Conservation (phyloP, 805 yeast species). For the Suhomyces xylopsoci region DNA sequence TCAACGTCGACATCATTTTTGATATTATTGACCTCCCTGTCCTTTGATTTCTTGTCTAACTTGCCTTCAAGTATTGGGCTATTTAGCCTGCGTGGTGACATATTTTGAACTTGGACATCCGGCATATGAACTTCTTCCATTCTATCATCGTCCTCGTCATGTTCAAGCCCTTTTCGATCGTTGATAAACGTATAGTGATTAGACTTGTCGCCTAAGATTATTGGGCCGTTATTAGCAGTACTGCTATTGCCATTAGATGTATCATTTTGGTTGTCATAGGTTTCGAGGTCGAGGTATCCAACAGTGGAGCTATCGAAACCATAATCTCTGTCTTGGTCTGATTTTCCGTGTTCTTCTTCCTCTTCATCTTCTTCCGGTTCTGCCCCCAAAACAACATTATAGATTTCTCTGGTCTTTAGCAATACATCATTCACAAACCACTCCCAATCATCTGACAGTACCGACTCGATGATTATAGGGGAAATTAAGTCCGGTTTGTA, state of each 20-base stretch:
- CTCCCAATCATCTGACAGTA: slow-evolving; percentile 44
- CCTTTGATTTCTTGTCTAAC: slow-evolving; percentile 13
- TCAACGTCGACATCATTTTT: not conserved
- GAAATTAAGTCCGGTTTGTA: slow-evolving; percentile 61
- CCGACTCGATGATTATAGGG: slow-evolving; percentile 22
- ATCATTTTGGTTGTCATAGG: slow-evolving; percentile 25
- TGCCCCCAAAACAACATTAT: slow-evolving; percentile 56
- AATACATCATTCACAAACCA: slow-evolving; percentile 49
- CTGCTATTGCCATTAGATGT: slow-evolving; percentile 10
- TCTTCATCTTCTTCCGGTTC: slow-evolving; percentile 15
- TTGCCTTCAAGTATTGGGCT: slow-evolving; percentile 3
- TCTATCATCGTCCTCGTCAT: slow-evolving; percentile 21
- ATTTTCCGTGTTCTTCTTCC: slow-evolving; percentile 4
- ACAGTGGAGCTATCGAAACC: slow-evolving; percentile 35
- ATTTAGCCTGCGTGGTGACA: slow-evolving; percentile 25
- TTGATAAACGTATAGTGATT: slow-evolving; percentile 33
- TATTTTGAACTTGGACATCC: slow-evolving; percentile 24
- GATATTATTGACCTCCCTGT: not conserved
- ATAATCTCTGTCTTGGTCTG: slow-evolving; percentile 12
- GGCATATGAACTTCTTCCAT: slow-evolving; percentile 19
- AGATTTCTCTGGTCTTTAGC: slow-evolving; percentile 52
- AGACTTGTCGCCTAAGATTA: slow-evolving; percentile 33
- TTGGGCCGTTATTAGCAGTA: slow-evolving; percentile 18
- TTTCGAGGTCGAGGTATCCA: slow-evolving; percentile 37
- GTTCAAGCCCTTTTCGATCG: slow-evolving; percentile 11